phyloP scores from a whole-genome alignment of 2,329 filamentous ascomycete species.

The Dissoconium aciculare region DNA sequence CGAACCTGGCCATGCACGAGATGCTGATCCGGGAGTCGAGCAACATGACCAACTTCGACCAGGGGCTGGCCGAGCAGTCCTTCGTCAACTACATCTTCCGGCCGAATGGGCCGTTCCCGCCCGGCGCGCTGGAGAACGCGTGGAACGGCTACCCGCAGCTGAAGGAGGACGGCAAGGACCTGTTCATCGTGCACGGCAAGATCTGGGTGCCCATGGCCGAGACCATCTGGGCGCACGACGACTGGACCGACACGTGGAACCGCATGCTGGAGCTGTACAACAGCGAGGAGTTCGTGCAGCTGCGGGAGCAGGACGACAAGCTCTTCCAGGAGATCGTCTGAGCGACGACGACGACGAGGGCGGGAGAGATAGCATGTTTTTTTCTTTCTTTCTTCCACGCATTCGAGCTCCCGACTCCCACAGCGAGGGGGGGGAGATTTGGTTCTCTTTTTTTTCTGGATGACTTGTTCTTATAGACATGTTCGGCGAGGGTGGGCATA shows the following conservation, averaged over 20 bases:
- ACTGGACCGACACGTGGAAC: slow-evolving; percentile 5
- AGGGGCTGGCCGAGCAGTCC: slow-evolving; percentile 22
- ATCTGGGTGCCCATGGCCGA: slow-evolving; percentile 14
- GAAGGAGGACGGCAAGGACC: slow-evolving; percentile 14
- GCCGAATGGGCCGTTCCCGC: slow-evolving; percentile 18
- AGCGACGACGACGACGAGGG: no score
- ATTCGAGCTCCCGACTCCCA: no score
- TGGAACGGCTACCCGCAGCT: slow-evolving; percentile 20
- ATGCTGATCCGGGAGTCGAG: slow-evolving; percentile 22
- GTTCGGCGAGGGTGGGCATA: no score
- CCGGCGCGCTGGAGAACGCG: slow-evolving; percentile 14
- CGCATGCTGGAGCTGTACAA: slow-evolving; percentile 4
- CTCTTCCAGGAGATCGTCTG: neutral
- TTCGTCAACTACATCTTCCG: slow-evolving; percentile 24
- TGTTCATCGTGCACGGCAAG: slow-evolving; percentile 25
- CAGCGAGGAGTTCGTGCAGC: slow-evolving; percentile 3
- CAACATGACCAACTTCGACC: slow-evolving; percentile 21
- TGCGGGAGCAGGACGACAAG: slow-evolving; percentile 2
- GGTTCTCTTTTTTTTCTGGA: no score
- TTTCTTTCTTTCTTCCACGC: no score
- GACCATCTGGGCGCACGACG: slow-evolving; percentile 2
- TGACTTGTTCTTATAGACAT: no score
- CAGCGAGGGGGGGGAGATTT: no score
- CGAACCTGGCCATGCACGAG: slow-evolving; percentile 19
- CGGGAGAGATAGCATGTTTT: no score